These are phyloP conservation scores for Saccharomycopsis microspora DNA, from an alignment of 805 yeast genomes.

Conservation along the genomic window DNA sequence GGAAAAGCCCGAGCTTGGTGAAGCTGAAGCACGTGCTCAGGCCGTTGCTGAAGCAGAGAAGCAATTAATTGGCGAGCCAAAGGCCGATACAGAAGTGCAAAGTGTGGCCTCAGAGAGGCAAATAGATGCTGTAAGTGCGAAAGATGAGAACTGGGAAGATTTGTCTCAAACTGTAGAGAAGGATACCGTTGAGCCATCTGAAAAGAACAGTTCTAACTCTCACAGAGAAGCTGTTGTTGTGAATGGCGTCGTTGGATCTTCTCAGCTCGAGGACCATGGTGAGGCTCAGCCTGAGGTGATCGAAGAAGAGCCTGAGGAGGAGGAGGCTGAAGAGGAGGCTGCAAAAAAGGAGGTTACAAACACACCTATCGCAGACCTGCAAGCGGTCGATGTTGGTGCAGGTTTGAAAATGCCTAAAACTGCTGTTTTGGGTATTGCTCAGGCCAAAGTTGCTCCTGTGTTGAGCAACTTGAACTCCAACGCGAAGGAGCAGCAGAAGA, in stretches of 20 bases:
- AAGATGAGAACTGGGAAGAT: neutral
- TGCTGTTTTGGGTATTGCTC: slow-evolving; percentile 10
- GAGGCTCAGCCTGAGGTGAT: neutral
- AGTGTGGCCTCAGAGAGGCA: neutral
- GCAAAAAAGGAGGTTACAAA: neutral
- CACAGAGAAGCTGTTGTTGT: neutral
- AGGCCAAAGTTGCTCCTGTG: slow-evolving; percentile 6
- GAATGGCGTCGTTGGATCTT: neutral
- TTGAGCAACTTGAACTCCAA: slow-evolving; percentile 6
- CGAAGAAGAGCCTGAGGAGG: neutral
- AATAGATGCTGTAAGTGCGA: neutral
- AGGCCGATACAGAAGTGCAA: neutral
- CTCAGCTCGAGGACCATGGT: neutral
- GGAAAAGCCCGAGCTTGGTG: neutral
- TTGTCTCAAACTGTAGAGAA: neutral
- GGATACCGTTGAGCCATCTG: neutral
- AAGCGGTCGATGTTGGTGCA: slow-evolving; percentile 10
- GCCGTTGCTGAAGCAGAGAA: slow-evolving; percentile 8
- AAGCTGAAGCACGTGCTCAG: slow-evolving; percentile 3
- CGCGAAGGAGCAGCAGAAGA: slow-evolving; percentile 11
- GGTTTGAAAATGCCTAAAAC: slow-evolving; percentile 6
- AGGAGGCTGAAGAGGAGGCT: neutral
- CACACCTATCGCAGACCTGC: neutral
- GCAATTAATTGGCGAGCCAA: neutral
- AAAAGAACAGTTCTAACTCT: neutral